Evolutionary conservation across 2,329 filamentous ascomycete genomes (phyloP).

Genomic region (Ceratocystis alfenasii): DNA sequence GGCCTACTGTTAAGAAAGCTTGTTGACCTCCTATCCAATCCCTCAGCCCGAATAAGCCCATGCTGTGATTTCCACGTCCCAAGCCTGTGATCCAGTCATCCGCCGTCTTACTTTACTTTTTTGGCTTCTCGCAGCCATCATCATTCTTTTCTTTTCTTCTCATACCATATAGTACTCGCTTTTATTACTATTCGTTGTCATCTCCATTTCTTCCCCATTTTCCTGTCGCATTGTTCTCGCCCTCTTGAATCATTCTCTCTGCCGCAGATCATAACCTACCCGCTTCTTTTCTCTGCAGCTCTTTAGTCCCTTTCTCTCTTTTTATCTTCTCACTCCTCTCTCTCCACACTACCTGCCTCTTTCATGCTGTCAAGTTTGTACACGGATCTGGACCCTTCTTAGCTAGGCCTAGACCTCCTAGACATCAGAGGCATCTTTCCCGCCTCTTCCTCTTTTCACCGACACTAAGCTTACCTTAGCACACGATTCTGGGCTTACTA

Average conservation of each 20-base stretch:
- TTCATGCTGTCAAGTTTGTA: not conserved
- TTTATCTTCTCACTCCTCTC: not conserved
- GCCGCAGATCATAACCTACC: not conserved
- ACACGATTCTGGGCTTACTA: too few relatives aligned
- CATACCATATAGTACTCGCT: not conserved
- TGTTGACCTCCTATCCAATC: not conserved
- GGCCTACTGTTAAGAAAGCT: not conserved
- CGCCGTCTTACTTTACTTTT: not conserved
- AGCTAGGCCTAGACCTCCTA: not conserved
- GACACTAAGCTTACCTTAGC: too few relatives aligned
- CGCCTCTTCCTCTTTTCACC: too few relatives aligned
- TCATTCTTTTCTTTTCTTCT: not conserved
- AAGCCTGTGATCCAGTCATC: not conserved
- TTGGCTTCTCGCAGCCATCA: not conserved
- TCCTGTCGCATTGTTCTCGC: not conserved
- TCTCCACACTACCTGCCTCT: not conserved
- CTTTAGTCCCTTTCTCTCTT: not conserved
- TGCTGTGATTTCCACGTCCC: not conserved
- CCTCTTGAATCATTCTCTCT: not conserved
- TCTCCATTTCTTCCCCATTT: not conserved
- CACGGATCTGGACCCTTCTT: not conserved
- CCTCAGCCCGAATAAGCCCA: not conserved
- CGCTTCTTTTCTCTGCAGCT: not conserved
- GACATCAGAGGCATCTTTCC: not conserved
- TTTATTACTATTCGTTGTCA: not conserved